Evolutionary conservation across 345 rosid genomes (phyloP).

Genomic region (Xanthoceras sorbifolium): DNA sequence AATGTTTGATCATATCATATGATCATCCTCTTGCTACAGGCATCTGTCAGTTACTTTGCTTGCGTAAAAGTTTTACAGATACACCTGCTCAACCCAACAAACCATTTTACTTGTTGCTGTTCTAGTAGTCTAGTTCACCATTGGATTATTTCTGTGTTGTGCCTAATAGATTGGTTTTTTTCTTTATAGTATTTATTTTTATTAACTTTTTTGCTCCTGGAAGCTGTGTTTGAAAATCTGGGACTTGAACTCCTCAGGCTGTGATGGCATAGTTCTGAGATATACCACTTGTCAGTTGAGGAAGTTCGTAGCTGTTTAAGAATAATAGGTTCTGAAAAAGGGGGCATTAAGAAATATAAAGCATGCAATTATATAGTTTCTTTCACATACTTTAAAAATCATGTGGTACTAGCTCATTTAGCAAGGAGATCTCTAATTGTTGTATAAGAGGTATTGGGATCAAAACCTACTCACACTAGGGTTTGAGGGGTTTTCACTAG

Average conservation of each 20-base stretch:
- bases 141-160: background rate
- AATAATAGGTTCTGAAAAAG: background rate
- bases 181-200: no score
- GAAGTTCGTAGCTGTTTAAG: background rate
- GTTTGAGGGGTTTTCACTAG: no score
- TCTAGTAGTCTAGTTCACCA: background rate
- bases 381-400: background rate
- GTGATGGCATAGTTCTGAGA: background rate
- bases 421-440: background rate
- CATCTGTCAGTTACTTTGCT: background rate
- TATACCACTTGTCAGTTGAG: background rate
- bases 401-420: background rate
- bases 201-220: no score
- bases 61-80: background rate
- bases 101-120: background rate
- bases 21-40: background rate
- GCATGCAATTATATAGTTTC: background rate
- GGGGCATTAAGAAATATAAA: background rate
- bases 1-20: background rate
- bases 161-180: no score
- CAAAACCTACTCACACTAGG: background rate
- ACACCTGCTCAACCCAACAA: background rate
- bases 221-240: background rate
- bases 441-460: background rate
- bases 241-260: background rate